phyloP scores from a whole-genome alignment of 75 land plant genomes.

The Adiantum capillusveneris region DNA sequence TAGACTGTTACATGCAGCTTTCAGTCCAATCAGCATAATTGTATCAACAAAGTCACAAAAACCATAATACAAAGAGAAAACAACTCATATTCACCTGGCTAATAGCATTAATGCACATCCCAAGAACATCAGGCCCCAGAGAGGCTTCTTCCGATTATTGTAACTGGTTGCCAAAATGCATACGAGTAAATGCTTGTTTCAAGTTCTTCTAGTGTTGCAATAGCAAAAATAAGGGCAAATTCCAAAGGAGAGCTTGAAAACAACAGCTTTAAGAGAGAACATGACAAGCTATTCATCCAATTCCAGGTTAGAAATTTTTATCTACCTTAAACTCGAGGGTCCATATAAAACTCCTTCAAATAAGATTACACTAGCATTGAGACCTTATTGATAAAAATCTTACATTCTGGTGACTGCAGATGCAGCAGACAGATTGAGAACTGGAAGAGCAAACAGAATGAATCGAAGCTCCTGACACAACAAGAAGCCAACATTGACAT shows the following conservation, averaged over 20 bases:
- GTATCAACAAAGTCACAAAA: neutral
- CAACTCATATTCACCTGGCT: conserved; percentile 32
- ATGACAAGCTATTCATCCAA: too few species aligned
- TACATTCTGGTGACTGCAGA: conserved; percentile 81
- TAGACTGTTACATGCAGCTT: neutral
- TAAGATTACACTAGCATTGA: neutral
- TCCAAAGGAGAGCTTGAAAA: too few species aligned
- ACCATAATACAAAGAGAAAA: neutral
- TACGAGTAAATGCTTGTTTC: conserved; percentile 3
- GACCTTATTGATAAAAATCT: too few species aligned
- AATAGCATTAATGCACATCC: conserved; percentile 40
- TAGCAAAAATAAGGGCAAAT: too few species aligned
- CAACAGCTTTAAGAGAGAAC: too few species aligned
- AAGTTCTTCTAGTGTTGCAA: too few species aligned
- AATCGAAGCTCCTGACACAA: conserved; percentile 83
- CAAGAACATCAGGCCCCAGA: conserved; percentile 47
- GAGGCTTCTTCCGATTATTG: conserved; percentile 69
- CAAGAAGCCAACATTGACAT: neutral
- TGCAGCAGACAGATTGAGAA: conserved; percentile 87
- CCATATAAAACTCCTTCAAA: too few species aligned
- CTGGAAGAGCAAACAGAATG: conserved; percentile 75
- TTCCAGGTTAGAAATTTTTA: too few species aligned
- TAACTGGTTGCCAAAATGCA: conserved; percentile 40
- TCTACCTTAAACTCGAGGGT: too few species aligned
- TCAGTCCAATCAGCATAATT: neutral